A percentile compares a stretch with the other conserved stretches of the same genome.
Conservation (phyloP, 2,329 filamentous ascomycete genomes). For the Raffaelea albimanens region DNA sequence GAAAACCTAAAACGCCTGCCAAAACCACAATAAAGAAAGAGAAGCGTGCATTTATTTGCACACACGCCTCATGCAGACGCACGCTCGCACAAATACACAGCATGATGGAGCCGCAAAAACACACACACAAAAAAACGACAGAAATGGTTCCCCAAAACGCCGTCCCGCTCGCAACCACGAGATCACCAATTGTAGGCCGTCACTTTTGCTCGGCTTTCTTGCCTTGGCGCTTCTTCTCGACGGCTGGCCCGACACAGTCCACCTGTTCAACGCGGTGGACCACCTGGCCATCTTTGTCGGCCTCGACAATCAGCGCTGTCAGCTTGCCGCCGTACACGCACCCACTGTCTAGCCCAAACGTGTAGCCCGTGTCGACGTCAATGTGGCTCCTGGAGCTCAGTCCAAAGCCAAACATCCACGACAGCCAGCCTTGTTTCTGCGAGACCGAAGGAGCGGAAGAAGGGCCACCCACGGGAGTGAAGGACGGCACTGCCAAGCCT, state of each 20-base stretch:
- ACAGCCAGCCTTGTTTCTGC: neutral
- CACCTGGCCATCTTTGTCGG: constrained; percentile 20
- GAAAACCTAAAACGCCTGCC: too few species aligned
- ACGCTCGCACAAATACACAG: too few species aligned
- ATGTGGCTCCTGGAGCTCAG: constrained; percentile 2
- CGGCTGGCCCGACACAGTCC: constrained; percentile 21
- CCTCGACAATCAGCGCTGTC: constrained; percentile 67
- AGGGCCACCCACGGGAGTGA: too few species aligned
- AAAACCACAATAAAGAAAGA: too few species aligned
- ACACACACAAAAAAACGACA: too few species aligned
- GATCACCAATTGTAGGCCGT: too few species aligned
- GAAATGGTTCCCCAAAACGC: too few species aligned
- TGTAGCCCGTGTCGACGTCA: constrained; percentile 43
- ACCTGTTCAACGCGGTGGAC: constrained; percentile 31
- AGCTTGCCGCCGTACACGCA: constrained; percentile 70
- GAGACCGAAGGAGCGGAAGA: neutral
- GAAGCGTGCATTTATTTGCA: too few species aligned
- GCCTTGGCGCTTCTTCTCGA: neutral
- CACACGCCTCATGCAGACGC: too few species aligned
- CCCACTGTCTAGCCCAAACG: constrained; percentile 75
- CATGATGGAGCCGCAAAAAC: too few species aligned
- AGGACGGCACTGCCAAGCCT: constrained; percentile 43
- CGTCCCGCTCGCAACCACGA: too few species aligned
- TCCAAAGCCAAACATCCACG: neutral
- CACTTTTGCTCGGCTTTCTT: neutral